Percentiles rank a stretch among this genome's conserved stretches.
Conservation (phyloP, 352 stramenopile genomes). For the Bremia lactucae region DNA sequence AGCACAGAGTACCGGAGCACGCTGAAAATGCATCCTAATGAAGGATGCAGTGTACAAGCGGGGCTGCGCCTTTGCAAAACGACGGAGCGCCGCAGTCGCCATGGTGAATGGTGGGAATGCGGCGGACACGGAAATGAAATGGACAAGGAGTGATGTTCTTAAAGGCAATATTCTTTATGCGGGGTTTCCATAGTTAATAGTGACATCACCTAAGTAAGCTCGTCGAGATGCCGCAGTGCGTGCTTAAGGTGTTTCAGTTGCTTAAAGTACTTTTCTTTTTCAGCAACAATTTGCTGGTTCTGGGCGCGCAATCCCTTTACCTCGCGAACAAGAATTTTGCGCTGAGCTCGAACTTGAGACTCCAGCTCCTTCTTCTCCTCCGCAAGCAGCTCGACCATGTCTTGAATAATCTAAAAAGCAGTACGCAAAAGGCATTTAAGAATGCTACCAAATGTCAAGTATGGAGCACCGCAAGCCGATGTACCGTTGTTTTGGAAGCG, state of each 20-base stretch:
- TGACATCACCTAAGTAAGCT: slow-evolving; percentile 33
- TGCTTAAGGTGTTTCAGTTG: slow-evolving; percentile 71
- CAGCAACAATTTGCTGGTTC: slow-evolving; percentile 47
- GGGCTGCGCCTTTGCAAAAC: slow-evolving; percentile 20
- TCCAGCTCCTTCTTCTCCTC: slow-evolving; percentile 74
- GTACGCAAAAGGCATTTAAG: not conserved
- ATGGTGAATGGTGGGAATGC: slow-evolving; percentile 8
- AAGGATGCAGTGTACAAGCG: not conserved
- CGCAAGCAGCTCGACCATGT: slow-evolving; percentile 65
- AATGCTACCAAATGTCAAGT: too few relatives aligned
- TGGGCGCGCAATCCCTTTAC: slow-evolving; percentile 61
- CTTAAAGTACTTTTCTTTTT: slow-evolving; percentile 62
- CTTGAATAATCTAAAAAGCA: slow-evolving; percentile 56
- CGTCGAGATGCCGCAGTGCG: slow-evolving; percentile 60
- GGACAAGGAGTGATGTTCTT: slow-evolving; percentile 1
- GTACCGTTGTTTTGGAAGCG: slow-evolving; percentile 43
- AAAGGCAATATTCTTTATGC: not conserved
- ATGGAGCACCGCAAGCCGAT: not conserved
- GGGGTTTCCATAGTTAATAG: not conserved
- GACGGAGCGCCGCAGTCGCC: slow-evolving; percentile 28
- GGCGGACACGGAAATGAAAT: slow-evolving; percentile 1
- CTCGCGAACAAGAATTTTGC: slow-evolving; percentile 74
- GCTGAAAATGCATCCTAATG: slow-evolving; percentile 1
- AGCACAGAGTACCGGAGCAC: slow-evolving; percentile 1
- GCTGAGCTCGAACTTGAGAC: slow-evolving; percentile 53